These are phyloP conservation scores for Albugo candida DNA, from an alignment of 352 stramenopile species.

Conservation along the genomic window DNA sequence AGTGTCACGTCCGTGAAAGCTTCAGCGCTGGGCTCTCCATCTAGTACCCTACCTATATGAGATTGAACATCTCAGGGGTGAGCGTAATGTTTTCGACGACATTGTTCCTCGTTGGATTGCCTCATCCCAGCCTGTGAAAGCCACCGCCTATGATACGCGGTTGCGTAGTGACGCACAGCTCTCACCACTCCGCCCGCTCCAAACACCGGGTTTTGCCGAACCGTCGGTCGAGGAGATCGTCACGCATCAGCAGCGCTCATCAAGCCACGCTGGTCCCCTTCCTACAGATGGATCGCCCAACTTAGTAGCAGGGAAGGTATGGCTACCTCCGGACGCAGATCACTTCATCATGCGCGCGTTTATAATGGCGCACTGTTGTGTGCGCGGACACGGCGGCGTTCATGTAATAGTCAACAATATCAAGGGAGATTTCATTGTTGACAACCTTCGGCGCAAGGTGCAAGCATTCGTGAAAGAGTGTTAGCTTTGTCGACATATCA, in stretches of 20 bases:
- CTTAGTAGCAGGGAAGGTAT: neutral
- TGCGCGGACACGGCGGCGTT: slow-evolving; percentile 7
- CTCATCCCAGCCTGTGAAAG: neutral
- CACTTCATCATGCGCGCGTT: slow-evolving; percentile 8
- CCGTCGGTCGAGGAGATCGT: neutral
- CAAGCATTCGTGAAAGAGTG: slow-evolving; percentile 5
- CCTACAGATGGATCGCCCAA: neutral
- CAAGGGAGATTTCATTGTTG: slow-evolving; percentile 1
- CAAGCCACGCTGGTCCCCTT: neutral
- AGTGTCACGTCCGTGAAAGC: neutral
- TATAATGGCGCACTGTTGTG: slow-evolving; percentile 8
- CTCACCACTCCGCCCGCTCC: neutral
- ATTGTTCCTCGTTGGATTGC: slow-evolving; percentile 6
- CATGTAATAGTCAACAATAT: slow-evolving; percentile 4
- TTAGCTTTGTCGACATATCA: slow-evolving; percentile 10
- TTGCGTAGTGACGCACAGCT: neutral
- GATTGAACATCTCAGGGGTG: slow-evolving; percentile 2
- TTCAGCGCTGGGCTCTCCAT: neutral
- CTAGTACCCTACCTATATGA: neutral
- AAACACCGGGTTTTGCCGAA: neutral
- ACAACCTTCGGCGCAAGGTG: slow-evolving; percentile 1
- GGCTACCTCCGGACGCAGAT: neutral
- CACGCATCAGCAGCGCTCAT: neutral
- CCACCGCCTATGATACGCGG: neutral
- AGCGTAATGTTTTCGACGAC: slow-evolving; percentile 6